These are phyloP conservation scores for Candida chauliodis DNA, from an alignment of 805 yeast genomes.

Conservation along the genomic window DNA sequence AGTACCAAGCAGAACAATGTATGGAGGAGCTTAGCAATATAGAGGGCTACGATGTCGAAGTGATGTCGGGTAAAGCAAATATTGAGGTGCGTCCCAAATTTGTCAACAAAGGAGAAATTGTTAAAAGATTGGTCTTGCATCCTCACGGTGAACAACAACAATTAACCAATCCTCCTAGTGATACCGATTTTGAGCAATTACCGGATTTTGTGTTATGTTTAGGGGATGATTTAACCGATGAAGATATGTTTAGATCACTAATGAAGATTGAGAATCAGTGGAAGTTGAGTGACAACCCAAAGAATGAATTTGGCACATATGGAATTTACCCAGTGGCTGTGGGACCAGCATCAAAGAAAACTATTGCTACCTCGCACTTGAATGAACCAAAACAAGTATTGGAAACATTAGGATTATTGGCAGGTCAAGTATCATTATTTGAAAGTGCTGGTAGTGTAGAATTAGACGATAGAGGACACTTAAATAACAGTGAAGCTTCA, in stretches of 20 bases:
- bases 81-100: slow-evolving; percentile 95
- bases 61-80: slow-evolving; percentile 96
- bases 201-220: slow-evolving; percentile 87
- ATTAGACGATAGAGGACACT: slow-evolving; percentile 75
- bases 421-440: slow-evolving; percentile 75
- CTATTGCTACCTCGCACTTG: slow-evolving; percentile 82
- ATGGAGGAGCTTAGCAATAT: slow-evolving; percentile 53
- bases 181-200: slow-evolving; percentile 39
- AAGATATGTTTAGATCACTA: slow-evolving; percentile 89
- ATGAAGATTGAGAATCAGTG: slow-evolving; percentile 56
- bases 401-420: slow-evolving; percentile 74
- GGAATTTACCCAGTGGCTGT: slow-evolving; percentile 85
- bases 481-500: slow-evolving; percentile 45
- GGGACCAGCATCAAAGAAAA: slow-evolving; percentile 85
- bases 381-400: slow-evolving; percentile 80
- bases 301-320: slow-evolving; percentile 47
- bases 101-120: slow-evolving; percentile 96
- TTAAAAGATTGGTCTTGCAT: slow-evolving; percentile 66
- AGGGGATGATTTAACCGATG: slow-evolving; percentile 97
- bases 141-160: slow-evolving; percentile 55
- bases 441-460: slow-evolving; percentile 76
- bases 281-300: slow-evolving; percentile 39
- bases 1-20: slow-evolving; percentile 75
- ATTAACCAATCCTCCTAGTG: slow-evolving; percentile 21
- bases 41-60: slow-evolving; percentile 75